These are phyloP conservation scores for Boletus rubescentipes DNA, from an alignment of 768 basidiomycete genomes.

Conservation along the genomic window DNA sequence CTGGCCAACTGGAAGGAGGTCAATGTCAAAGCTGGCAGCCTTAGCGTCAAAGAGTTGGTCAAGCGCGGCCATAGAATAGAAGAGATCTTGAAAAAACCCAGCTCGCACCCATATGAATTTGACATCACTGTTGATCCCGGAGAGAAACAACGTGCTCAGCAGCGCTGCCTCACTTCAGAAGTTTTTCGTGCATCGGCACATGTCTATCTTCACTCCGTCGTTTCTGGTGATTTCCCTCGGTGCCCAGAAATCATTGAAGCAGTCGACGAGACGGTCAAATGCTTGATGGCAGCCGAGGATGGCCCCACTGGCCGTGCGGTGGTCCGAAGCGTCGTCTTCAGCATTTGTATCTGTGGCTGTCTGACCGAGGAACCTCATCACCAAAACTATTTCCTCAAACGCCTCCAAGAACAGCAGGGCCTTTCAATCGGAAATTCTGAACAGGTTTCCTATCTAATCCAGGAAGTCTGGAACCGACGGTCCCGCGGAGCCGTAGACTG, in stretches of 20 bases:
- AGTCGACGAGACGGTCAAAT: slow-evolving; percentile 52
- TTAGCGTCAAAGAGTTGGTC: slow-evolving; percentile 64
- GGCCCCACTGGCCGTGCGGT: slow-evolving; percentile 49
- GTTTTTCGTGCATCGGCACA: slow-evolving; percentile 74
- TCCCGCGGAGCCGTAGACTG: slow-evolving; percentile 50
- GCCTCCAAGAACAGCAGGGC: slow-evolving; percentile 51
- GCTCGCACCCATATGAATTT: not conserved
- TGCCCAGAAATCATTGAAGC: slow-evolving; percentile 60
- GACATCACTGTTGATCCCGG: slow-evolving; percentile 1
- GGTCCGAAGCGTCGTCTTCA: slow-evolving; percentile 76
- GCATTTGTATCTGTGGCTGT: slow-evolving; percentile 70
- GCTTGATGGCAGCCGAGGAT: slow-evolving; percentile 41
- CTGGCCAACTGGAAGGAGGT: slow-evolving; percentile 66
- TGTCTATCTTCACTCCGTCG: slow-evolving; percentile 74
- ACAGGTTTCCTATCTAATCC: slow-evolving; percentile 54
- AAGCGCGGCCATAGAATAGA: slow-evolving; percentile 54
- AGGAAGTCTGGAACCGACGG: slow-evolving; percentile 56
- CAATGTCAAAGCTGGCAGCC: slow-evolving; percentile 38
- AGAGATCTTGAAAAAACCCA: slow-evolving; percentile 25
- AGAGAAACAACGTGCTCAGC: slow-evolving; percentile 27
- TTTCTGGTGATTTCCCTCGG: slow-evolving; percentile 69
- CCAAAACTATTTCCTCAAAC: slow-evolving; percentile 41
- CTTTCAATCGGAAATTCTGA: slow-evolving; percentile 64
- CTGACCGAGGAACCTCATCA: slow-evolving; percentile 53
- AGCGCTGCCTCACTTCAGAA: slow-evolving; percentile 47